Evolutionary conservation across 805 yeast species (phyloP).

Genomic region (Candida patagonica): DNA sequence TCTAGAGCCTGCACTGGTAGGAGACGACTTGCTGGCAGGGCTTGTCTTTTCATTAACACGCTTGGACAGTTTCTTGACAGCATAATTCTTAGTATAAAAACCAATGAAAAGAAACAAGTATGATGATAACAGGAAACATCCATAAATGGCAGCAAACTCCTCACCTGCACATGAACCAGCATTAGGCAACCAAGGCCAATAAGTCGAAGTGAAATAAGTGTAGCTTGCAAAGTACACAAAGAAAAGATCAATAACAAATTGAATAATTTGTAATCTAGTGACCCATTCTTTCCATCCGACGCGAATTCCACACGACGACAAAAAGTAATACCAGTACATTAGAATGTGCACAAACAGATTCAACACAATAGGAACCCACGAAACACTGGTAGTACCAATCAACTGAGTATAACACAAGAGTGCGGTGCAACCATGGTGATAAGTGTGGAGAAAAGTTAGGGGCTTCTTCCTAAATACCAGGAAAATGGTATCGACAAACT

Average conservation of each 20-base stretch:
- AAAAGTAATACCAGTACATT: slow-evolving; percentile 96
- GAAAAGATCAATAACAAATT: slow-evolving; percentile 78
- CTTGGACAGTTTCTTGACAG: slow-evolving; percentile 26
- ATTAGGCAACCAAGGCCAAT: slow-evolving; percentile 62
- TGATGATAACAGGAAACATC: slow-evolving; percentile 78
- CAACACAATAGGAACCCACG: slow-evolving; percentile 88
- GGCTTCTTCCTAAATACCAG: slow-evolving; percentile 87
- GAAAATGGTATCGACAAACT: slow-evolving; percentile 85
- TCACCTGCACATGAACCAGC: slow-evolving; percentile 84
- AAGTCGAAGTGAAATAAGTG: slow-evolving; percentile 72
- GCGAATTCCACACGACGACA: slow-evolving; percentile 83
- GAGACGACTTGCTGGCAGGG: not conserved
- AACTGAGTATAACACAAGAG: slow-evolving; percentile 87
- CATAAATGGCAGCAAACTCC: slow-evolving; percentile 86
- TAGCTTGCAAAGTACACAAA: slow-evolving; percentile 93
- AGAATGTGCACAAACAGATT: slow-evolving; percentile 90
- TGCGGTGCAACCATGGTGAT: slow-evolving; percentile 98
- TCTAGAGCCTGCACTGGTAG: not conserved
- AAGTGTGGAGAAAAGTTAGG: slow-evolving; percentile 85
- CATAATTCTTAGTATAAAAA: slow-evolving; percentile 84
- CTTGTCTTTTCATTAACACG: too few species aligned
- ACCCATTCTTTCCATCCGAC: slow-evolving; percentile 99
- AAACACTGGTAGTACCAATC: slow-evolving; percentile 80
- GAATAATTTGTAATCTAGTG: slow-evolving; percentile 89
- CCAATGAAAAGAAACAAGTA: slow-evolving; percentile 85